Percentiles rank a stretch among this genome's conserved stretches.
Conservation (phyloP, 306 rosid species). For the Cajanus cajan region DNA sequence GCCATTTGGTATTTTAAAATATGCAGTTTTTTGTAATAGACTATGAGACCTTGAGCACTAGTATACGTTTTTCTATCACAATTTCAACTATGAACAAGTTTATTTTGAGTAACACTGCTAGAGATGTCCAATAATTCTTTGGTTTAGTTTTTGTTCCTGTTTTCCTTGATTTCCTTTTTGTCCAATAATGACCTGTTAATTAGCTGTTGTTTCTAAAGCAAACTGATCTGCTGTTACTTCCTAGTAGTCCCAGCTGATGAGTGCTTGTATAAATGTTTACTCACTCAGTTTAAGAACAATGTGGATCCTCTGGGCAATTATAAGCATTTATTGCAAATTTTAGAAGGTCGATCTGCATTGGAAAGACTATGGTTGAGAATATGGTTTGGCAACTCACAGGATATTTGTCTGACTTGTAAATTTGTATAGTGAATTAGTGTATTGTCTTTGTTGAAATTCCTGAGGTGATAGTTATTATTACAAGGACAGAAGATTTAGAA, state of each 20-base stretch:
- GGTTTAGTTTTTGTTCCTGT: background rate
- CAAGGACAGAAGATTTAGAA: background rate
- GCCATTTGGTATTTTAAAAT: background rate
- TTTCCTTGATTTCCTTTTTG: background rate
- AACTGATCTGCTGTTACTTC: background rate
- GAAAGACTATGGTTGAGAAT: background rate
- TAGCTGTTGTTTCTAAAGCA: background rate
- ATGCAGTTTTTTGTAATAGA: background rate
- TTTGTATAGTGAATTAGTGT: background rate
- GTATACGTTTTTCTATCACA: background rate
- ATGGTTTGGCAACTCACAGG: background rate
- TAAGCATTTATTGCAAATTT: background rate
- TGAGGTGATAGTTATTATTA: background rate
- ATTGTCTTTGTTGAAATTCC: background rate
- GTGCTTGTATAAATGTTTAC: background rate
- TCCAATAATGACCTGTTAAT: background rate
- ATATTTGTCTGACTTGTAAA: background rate
- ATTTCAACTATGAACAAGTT: background rate
- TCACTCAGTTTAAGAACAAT: constrained; percentile 13
- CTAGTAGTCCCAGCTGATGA: background rate
- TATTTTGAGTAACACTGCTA: background rate
- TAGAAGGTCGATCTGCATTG: background rate
- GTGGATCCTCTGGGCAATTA: background rate
- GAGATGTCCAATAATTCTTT: background rate
- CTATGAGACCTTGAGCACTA: background rate